phyloP scores from a whole-genome alignment of 345 rosid genomes.

The Moringa oleifera region DNA sequence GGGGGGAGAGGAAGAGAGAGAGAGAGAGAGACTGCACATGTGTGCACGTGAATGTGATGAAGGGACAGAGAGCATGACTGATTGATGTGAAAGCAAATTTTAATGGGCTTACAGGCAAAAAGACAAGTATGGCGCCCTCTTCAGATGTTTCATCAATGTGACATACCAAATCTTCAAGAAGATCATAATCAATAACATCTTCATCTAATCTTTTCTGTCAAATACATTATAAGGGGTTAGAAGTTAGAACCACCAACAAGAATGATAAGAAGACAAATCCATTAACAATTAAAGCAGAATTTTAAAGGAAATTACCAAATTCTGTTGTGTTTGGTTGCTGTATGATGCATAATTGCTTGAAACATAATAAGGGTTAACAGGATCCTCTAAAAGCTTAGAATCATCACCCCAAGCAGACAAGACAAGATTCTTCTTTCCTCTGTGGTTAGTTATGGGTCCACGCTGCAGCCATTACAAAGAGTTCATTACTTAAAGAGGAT shows the following conservation, averaged over 20 bases:
- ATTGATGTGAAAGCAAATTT: neutral
- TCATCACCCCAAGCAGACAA: conserved; percentile 91
- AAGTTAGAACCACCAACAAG: conserved; percentile 13
- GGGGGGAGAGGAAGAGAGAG: too few species aligned
- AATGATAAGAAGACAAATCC: conserved; percentile 12
- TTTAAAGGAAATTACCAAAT: conserved; percentile 51
- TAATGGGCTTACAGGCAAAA: conserved; percentile 67
- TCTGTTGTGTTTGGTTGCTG: conserved; percentile 60
- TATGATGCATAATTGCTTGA: conserved; percentile 55
- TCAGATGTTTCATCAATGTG: conserved; percentile 73
- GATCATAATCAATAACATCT: conserved; percentile 79
- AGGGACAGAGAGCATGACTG: neutral
- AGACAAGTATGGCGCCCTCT: conserved; percentile 79
- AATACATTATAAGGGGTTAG: conserved; percentile 8
- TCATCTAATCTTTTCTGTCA: conserved; percentile 79
- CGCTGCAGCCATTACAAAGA: conserved; percentile 35
- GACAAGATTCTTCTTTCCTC: conserved; percentile 93
- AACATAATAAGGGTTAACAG: conserved; percentile 58
- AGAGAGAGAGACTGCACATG: neutral
- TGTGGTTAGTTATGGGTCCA: conserved; percentile 61
- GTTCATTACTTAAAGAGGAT: conserved; percentile 2
- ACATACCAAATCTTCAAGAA: conserved; percentile 84
- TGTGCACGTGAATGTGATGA: neutral
- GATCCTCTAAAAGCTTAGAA: conserved; percentile 66
- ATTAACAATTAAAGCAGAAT: conserved; percentile 2